These are phyloP conservation scores for Pachysandra terminalis DNA, from an alignment of 164 flowering plant species.

Conservation along the genomic window DNA sequence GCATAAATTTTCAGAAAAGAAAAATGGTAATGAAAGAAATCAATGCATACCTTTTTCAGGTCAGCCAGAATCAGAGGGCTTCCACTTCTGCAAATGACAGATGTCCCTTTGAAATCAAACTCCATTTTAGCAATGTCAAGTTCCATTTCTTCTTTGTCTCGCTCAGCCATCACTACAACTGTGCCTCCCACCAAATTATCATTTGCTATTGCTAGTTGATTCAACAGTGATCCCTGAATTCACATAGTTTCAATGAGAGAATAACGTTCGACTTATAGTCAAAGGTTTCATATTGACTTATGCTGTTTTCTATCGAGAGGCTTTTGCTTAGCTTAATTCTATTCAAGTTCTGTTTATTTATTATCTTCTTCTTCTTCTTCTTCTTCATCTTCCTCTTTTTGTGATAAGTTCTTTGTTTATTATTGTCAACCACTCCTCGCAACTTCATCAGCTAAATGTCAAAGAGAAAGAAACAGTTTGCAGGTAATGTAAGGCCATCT, in stretches of 20 bases:
- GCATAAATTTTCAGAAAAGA: not conserved
- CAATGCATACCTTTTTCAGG: slow-evolving; percentile 60
- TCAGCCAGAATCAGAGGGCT: slow-evolving; percentile 77
- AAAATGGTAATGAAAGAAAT: not conserved
- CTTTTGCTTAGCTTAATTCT: too few relatives aligned
- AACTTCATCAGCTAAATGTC: too few relatives aligned
- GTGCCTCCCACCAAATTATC: slow-evolving; percentile 81
- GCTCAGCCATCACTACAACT: slow-evolving; percentile 77
- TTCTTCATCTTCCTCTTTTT: too few relatives aligned
- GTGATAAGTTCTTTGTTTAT: too few relatives aligned
- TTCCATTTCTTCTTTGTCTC: slow-evolving; percentile 90
- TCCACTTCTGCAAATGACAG: slow-evolving; percentile 85
- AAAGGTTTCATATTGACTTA: too few relatives aligned
- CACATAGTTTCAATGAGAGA: not conserved
- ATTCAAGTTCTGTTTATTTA: too few relatives aligned
- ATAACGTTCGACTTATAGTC: too few relatives aligned
- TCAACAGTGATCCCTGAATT: slow-evolving; percentile 65
- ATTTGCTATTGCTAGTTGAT: slow-evolving; percentile 84
- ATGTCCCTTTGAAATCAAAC: slow-evolving; percentile 75
- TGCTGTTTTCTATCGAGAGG: too few relatives aligned
- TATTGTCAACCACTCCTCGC: too few relatives aligned
- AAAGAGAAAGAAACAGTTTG: too few relatives aligned
- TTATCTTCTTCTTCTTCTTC: too few relatives aligned
- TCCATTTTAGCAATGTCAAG: slow-evolving; percentile 85
- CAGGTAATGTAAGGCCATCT: too few relatives aligned